Evolutionary conservation across 345 rosid genomes (phyloP), one percentile per base, ranked within the genome.

Genomic region (Aethionema arabicum): DNA sequence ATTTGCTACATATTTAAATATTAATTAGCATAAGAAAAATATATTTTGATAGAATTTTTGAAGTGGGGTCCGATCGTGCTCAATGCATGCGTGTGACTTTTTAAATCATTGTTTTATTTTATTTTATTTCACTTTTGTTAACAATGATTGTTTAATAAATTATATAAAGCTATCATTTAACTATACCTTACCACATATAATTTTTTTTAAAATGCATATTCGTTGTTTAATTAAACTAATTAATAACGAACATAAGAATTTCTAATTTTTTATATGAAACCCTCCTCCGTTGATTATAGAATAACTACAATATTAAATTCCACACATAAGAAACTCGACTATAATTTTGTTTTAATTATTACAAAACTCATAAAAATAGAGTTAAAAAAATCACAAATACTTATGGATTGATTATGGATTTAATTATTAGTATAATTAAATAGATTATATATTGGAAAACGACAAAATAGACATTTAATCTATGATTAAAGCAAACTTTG

Each of bases 391-490:
- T 21, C 27, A 21, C 27, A 21, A 21, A 21, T 21, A 21, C 1
- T 21, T 21, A 21, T 40, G 32, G 35, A 44, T 33, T 46, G 50
- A 15, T 47, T 5, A 38, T 39, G 42, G 33, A 52, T 43, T n/a
- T 9, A 15, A 33, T 55, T 55, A 8, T 12, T 55, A 9, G 33
- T 5, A 35, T 13, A 6, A 3, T 11, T 12, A 31, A 36, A 2
- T 14, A 27, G 14, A 33, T 57, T 41, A 31, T 15, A 46, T 11
- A 8, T 55, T 52, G 43, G 21, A 52, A 54, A 29, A 65, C 67
- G 76, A 72, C 71, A 72, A 72, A 72, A 46, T 65, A 65, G 52
- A 72, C 76, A 72, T 72, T 72, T 72, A 59, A 72, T 72, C 76
- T 65, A 65, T 21, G 71, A 65, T 59, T 53, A 72, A 65, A 47